Conservation (phyloP, 2,329 filamentous ascomycete species). For the Colletotrichum spaethianum region DNA sequence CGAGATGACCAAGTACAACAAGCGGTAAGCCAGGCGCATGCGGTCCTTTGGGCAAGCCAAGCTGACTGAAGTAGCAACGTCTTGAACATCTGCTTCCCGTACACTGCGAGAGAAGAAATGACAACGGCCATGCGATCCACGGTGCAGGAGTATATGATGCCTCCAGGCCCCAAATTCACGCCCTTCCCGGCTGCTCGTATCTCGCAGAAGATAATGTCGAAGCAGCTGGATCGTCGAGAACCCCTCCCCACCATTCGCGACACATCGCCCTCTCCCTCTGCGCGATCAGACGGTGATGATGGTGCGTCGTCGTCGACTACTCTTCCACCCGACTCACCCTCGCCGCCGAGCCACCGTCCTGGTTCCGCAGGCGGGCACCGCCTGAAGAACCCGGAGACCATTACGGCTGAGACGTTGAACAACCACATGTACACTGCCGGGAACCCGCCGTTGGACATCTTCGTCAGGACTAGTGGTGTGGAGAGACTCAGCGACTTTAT, state of each 20-base stretch:
- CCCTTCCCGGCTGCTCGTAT: slow-evolving; percentile 92
- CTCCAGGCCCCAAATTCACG: slow-evolving; percentile 74
- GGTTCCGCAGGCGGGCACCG: slow-evolving; percentile 6
- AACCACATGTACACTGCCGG: slow-evolving; percentile 90
- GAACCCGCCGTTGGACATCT: slow-evolving; percentile 89
- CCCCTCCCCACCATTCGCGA: slow-evolving; percentile 64
- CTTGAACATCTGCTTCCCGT: slow-evolving; percentile 97
- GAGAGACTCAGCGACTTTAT: slow-evolving; percentile 96
- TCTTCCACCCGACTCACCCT: slow-evolving; percentile 67
- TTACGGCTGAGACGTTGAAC: slow-evolving; percentile 85
- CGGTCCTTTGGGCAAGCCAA: slow-evolving; percentile 29
- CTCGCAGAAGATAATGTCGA: slow-evolving; percentile 84
- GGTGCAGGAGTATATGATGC: slow-evolving; percentile 86
- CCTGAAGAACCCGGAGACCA: slow-evolving; percentile 81
- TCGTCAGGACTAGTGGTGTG: slow-evolving; percentile 93
- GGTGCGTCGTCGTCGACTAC: slow-evolving; percentile 74
- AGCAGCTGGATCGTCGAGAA: slow-evolving; percentile 67
- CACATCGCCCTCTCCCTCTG: slow-evolving; percentile 61
- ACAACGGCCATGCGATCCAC: slow-evolving; percentile 90
- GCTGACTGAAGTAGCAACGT: slow-evolving; percentile 58
- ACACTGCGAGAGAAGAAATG: slow-evolving; percentile 96
- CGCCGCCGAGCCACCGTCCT: slow-evolving; percentile 50
- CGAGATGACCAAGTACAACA: slow-evolving; percentile 89
- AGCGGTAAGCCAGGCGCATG: slow-evolving; percentile 66
- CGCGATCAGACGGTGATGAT: slow-evolving; percentile 61